Base-by-base conservation (phyloP, 306 rosid genomes). In the Quercus glauca region DNA sequence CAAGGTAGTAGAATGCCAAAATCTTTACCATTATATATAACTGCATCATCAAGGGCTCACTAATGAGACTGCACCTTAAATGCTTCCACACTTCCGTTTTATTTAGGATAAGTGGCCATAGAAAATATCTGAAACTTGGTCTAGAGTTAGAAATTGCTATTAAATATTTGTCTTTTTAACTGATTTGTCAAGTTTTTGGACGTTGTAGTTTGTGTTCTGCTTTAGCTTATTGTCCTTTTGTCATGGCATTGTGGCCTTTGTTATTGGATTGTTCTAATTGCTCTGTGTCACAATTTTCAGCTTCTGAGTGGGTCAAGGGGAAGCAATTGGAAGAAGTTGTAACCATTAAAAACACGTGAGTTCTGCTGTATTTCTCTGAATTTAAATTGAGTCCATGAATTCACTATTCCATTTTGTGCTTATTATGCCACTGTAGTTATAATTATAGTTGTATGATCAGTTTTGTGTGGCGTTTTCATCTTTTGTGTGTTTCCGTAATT, bases 231-330 rank as follows among this genome's bases (percentile, higher is more conserved):
- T 19, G 53, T 35, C 49, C 52, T 8, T 68, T 19, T 68, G 10
- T 63, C 26, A 10, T 65, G 71, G 12, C 12, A 11, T 35, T 35
- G 72, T 35, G 26, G 72, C 11, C n/a, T 35, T 68, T 68, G 26
- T 10, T 68, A 33, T 33, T 68, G 7, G 15, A 60, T 23, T 68
- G 51, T 80, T 82, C 82, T 84, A 63, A 84, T 63, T 70, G 2
- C 59, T 35, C 21, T 0, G 53, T 60, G 61, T 81, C 5, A 84
- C 51, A 20, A 31, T 57, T 90, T 89, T 72, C 91, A 95, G 99
- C 99, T 86, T 90, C 98, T 57, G 98, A 94, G 74, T 92, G 97
- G 98, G 96, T 92, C 21, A 94, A 94, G 84, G 97, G 97, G 61
- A 92, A 80, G 80, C 92, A 88, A 13, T 89, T 88, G 98, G 97